These are phyloP conservation scores for Sporothrix protearum DNA, from an alignment of 2,329 filamentous ascomycete species.

Conservation along the genomic window DNA sequence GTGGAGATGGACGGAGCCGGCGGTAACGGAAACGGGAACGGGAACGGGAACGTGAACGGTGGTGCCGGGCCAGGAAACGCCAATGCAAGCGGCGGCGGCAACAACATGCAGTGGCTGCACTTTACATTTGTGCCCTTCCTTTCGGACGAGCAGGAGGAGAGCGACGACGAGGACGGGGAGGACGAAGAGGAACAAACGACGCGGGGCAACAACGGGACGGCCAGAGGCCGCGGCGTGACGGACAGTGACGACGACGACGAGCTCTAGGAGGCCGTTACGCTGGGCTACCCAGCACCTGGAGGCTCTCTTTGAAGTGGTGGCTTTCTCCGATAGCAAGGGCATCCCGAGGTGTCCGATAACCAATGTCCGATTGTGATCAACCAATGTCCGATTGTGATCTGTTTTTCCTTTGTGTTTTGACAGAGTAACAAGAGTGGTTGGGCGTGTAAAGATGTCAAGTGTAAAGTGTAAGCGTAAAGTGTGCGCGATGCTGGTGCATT, in stretches of 20 bases:
- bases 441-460: background rate
- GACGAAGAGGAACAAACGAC: conserved; percentile 27
- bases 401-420: background rate
- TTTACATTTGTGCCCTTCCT: conserved; percentile 76
- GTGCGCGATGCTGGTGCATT: background rate
- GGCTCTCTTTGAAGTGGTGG: background rate
- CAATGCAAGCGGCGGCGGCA: conserved; percentile 38
- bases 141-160: conserved; percentile 52
- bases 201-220: background rate
- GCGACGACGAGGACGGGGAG: conserved; percentile 34
- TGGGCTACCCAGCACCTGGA: background rate
- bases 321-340: background rate
- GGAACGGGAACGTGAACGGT: background rate
- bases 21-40: background rate
- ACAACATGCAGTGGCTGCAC: conserved; percentile 69
- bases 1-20: conserved; percentile 76
- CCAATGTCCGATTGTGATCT: background rate
- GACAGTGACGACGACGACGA: conserved; percentile 18
- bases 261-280: background rate
- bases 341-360: too few relatives aligned
- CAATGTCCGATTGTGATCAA: background rate
- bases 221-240: background rate
- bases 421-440: background rate
- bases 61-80: background rate
- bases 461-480: background rate